Conservation (phyloP, 345 rosid genomes). For the Salix caprea region DNA sequence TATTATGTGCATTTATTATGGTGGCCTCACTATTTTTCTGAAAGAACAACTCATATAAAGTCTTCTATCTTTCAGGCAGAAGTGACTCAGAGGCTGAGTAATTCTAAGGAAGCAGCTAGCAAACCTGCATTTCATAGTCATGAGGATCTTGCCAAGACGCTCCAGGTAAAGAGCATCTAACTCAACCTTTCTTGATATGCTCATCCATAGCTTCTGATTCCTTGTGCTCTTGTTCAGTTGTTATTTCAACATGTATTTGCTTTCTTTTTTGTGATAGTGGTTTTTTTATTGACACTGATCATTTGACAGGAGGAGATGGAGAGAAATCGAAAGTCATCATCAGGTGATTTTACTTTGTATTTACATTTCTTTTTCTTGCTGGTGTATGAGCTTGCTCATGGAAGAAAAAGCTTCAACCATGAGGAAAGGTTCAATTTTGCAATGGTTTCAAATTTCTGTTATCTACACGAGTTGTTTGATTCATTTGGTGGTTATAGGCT, state of each 20-base stretch:
- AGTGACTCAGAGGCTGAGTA: conserved; percentile 86
- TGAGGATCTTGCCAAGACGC: conserved; percentile 93
- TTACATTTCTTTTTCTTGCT: neutral
- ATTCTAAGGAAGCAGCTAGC: conserved; percentile 75
- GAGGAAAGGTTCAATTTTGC: neutral
- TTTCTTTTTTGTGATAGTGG: neutral
- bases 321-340: conserved; percentile 63
- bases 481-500: neutral
- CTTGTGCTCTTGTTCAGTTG: neutral
- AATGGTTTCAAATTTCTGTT: neutral
- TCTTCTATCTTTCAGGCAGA: conserved; percentile 52
- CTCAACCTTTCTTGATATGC: neutral
- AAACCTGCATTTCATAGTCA: conserved; percentile 73
- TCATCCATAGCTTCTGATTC: neutral
- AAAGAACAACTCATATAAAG: neutral
- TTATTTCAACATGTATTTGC: neutral
- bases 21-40: neutral
- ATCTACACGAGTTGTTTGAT: neutral
- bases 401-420: neutral
- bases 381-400: neutral
- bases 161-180: conserved; percentile 50
- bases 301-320: conserved; percentile 94
- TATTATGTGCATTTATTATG: neutral
- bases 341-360: conserved; percentile 40
- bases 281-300: conserved; percentile 10